Base-by-base conservation (phyloP, 352 stramenopile genomes). In the Pythium aristosporum region DNA sequence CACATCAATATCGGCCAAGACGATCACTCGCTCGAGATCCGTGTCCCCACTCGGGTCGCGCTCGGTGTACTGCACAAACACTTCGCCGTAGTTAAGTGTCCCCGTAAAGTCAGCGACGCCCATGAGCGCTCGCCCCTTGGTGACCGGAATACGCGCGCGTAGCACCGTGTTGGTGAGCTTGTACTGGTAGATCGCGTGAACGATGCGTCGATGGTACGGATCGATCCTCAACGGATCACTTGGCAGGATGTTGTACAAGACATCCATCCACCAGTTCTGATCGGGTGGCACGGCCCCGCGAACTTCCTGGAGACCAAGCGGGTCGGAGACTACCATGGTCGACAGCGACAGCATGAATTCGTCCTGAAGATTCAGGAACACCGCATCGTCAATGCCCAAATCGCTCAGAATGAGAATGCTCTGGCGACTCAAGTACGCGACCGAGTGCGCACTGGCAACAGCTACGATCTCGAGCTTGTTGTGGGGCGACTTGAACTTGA, bases 31-130 rank as follows among this genome's bases (percentile, higher is more conserved):
- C 16, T 57, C 51, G 5, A 65, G 53, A 56, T 75, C 48, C 18
- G 61, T 30, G 3, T 61, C 62, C 0, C 75, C 54, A 50, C 67
- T 73, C 9, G 43, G 67, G 5, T 80, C 81, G 28, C 63, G 68
- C 30, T 86, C 75, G 1, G 77, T 77, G 53, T 91, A 91, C 47
- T 89, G 86, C 2, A 95, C 82, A 66, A 89, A 95, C 5, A 95
- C 79, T 60, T 89, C 71, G 1, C 83, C 83, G 20, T 91, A 89
- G 15, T 74, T 30, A 18, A 95, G 69, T 8, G 80, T 87, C 0
- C 69, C 65, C 1, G 85, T 92, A 44, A 92, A 92, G 63, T 95
- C 87, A 0, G 80, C 76, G n/a, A 95, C 87, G 3, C 87, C 87
- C 79, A 95, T 90, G 23, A 93, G 68, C 4, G 69, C 83, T 20